Evolutionary conservation across 1,139 yeast genomes (phyloP), one percentile per base, ranked within the genome.

Genomic region (Saccharomyces hybrid): DNA sequence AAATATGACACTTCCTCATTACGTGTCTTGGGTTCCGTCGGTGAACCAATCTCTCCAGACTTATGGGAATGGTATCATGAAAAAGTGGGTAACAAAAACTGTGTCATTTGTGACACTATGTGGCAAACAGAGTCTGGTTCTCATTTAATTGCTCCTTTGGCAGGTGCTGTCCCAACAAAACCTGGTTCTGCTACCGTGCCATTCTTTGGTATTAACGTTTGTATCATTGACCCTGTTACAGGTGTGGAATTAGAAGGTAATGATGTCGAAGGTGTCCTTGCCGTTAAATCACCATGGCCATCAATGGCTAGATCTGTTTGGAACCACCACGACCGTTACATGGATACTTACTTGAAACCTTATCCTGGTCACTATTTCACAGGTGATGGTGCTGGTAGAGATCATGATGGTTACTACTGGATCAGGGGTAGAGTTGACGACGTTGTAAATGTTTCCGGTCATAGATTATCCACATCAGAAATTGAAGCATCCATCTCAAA

Each of bases 41-140:
- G 99, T 73, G 99, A 93, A 77, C 99, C 99, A 64, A 93, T 93
- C 69, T 90, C 97, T 54, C 93, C 97, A 59, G 99, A 93, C 73
- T 83, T 93, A 68, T 93, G 98, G 98, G 96, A 89, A 75, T 93
- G 99, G 99, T 93, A 91, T 76, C 82, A 88, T 73, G 90, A 88
- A 69, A 81, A 86, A 72, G 86, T 93, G 65, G 99, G 99, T 69
- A 87, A 89, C 71, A 82, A 83, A 59, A 82, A 88, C 70, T 89
- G 97, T 74, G 82, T 81, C 57, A 84, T 93, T 63, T 81, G 93
- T 69, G 99, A 93, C 75, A 93, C 99, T 51, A 90, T 91, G 81
- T 93, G 99, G 99, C 97, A 93, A 77, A 93, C 99, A 30, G 99
- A 93, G 77, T 86, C 96, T 16, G 99, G 99, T 57, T 87, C 97